Base-by-base conservation (phyloP, 129 eudicot species). In the Flaveria bidentis region DNA sequence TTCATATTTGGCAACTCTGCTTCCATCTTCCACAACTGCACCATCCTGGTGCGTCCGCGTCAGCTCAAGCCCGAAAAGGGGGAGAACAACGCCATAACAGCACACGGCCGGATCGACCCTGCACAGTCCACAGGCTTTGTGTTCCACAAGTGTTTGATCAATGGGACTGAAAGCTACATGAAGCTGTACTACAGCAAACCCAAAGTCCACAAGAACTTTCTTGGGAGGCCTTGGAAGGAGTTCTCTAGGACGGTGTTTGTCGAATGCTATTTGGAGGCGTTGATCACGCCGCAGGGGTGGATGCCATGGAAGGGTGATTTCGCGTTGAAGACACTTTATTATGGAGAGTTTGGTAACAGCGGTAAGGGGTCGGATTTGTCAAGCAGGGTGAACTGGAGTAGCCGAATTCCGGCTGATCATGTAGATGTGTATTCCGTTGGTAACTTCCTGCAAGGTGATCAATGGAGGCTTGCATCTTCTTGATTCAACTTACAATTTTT, bases 201-300 rank as follows among this genome's bases (percentile, higher is more conserved):
- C 1, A 79, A 56, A 22, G 89, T 82, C 7, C 96, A 87, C 51
- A 86, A 75, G 25, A 89, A 78, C 18, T 92, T 25, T 77, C 85
- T 92, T 18, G 97, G 96, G 0, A 58, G 96, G 81, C 97, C 97
- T 4, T 92, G 97, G 97, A 92, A 89, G 84, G 86, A 85, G 86
- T 89, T 80, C 30, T 85, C 96, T 1, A 82, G 96, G 73, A 92
- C 96, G 26, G 88, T 87, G 3, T 86, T 79, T 10, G 56, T 91
- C 0, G 39, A 64, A 8, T 89, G 92, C n/a, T 49, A 64, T 12
- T 4, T 91, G 81, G 96, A 85, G 69, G 91, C 76, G 10, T 78
- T 88, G 72, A 73, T 91, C 23, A 20, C 60, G 7, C 83, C 90
- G 0, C 76, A 67, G 5, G 97, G 97, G 23, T 91, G 97, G 97